These are phyloP conservation scores for Claviceps purpurea DNA, from an alignment of 2,329 filamentous ascomycete genomes.

Conservation along the genomic window DNA sequence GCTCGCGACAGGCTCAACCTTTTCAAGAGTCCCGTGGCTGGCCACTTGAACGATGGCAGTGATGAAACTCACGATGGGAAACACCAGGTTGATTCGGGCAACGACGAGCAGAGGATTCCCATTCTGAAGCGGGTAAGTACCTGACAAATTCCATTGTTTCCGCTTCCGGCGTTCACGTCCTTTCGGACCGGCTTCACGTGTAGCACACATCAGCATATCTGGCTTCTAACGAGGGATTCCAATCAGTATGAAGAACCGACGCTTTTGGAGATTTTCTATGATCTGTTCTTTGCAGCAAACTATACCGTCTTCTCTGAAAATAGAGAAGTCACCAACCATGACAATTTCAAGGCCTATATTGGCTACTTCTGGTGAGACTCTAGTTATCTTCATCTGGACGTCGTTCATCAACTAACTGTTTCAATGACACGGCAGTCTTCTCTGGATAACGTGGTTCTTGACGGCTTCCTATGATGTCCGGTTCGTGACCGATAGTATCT, in stretches of 20 bases:
- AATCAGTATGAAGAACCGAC: conserved; percentile 22
- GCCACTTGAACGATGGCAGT: neutral
- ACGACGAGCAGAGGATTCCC: neutral
- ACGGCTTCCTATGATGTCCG: conserved; percentile 52
- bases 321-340: conserved; percentile 18
- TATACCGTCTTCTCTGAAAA: conserved; percentile 41
- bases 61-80: neutral
- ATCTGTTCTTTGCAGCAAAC: conserved; percentile 40
- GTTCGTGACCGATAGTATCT: conserved; percentile 50
- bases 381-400: neutral
- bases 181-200: too few relatives aligned
- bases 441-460: conserved; percentile 59
- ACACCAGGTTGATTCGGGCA: neutral
- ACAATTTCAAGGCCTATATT: conserved; percentile 21
- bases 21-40: conserved; percentile 18
- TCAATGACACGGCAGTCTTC: conserved; percentile 24
- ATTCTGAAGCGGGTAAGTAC: neutral
- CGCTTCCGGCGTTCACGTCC: too few relatives aligned
- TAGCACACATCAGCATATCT: neutral
- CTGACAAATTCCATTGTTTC: neutral
- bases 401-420: neutral
- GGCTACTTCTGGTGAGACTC: conserved; percentile 21
- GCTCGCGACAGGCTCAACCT: conserved; percentile 16
- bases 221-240: neutral
- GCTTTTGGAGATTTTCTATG: conserved; percentile 24